Conservation (phyloP, 768 basidiomycete genomes). For the Kwoniella sp. region DNA sequence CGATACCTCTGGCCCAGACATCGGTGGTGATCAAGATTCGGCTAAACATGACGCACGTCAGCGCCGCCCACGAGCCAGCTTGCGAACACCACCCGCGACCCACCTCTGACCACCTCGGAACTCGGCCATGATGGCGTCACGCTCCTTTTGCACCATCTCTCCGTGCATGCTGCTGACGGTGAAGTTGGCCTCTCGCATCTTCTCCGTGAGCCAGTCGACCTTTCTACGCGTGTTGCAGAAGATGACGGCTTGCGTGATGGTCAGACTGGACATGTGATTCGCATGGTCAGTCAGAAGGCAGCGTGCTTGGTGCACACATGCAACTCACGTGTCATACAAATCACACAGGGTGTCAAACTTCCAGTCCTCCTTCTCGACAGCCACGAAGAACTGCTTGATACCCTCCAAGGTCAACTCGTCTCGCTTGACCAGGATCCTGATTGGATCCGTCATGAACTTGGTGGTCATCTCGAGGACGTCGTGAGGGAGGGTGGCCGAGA, state of each 20-base stretch:
- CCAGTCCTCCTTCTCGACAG: conserved; percentile 99
- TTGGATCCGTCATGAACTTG: conserved; percentile 95
- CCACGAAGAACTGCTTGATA: conserved; percentile 60
- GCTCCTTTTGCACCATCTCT: conserved; percentile 92
- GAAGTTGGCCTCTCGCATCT: conserved; percentile 98
- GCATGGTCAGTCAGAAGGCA: background rate
- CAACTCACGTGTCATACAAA: conserved; percentile 74
- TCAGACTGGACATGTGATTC: conserved; percentile 55
- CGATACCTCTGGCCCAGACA: conserved; percentile 96
- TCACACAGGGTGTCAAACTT: conserved; percentile 98
- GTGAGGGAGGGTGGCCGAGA: conserved; percentile 92
- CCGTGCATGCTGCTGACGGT: conserved; percentile 73
- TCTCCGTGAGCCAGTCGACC: conserved; percentile 98
- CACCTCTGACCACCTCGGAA: conserved; percentile 71
- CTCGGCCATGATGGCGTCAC: conserved; percentile 94
- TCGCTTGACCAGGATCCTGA: conserved; percentile 97
- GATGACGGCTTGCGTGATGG: conserved; percentile 98
- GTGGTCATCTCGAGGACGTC: conserved; percentile 99
- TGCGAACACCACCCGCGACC: background rate
- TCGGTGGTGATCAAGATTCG: conserved; percentile 94
- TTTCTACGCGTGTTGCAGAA: conserved; percentile 98
- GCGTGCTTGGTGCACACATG: background rate
- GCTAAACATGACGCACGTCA: conserved; percentile 50
- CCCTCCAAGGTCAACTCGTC: conserved; percentile 92
- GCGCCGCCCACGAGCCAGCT: background rate